phyloP scores from a whole-genome alignment of 2,329 filamentous ascomycete species.

The Rhexocercosporidium sp. region DNA sequence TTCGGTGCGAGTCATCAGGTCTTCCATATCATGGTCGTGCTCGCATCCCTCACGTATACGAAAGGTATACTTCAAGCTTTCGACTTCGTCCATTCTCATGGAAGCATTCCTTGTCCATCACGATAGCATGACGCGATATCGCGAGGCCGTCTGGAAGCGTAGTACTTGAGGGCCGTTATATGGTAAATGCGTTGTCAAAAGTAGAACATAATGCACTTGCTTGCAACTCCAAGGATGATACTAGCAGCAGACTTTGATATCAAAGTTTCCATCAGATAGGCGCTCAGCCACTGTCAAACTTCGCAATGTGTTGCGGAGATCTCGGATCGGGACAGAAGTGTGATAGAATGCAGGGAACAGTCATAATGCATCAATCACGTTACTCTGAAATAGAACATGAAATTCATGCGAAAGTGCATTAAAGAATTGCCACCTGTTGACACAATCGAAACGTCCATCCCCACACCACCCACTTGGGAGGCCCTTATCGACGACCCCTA shows the following conservation, averaged over 20 bases:
- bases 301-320: slow-evolving; percentile 10
- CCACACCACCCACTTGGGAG: too few relatives aligned
- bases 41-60: slow-evolving; percentile 47
- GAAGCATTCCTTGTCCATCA: neutral
- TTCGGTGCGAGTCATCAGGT: slow-evolving; percentile 55
- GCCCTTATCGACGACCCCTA: slow-evolving; percentile 26
- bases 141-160: neutral
- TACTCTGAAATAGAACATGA: slow-evolving; percentile 22
- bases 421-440: slow-evolving; percentile 6
- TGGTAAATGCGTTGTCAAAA: neutral
- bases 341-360: slow-evolving; percentile 23
- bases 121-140: slow-evolving; percentile 6
- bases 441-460: slow-evolving; percentile 24
- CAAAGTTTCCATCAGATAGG: slow-evolving; percentile 20
- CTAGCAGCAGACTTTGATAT: neutral
- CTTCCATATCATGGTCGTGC: slow-evolving; percentile 53
- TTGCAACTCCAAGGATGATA: slow-evolving; percentile 3
- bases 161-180: neutral
- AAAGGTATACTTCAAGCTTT: slow-evolving; percentile 46
- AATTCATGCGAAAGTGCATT: slow-evolving; percentile 26
- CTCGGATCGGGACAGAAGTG: neutral
- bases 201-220: neutral
- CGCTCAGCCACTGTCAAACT: slow-evolving; percentile 13
- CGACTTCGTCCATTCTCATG: slow-evolving; percentile 41
- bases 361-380: slow-evolving; percentile 29